Conservation (phyloP, 2,329 filamentous ascomycete species). For the Thelonectria blattea region DNA sequence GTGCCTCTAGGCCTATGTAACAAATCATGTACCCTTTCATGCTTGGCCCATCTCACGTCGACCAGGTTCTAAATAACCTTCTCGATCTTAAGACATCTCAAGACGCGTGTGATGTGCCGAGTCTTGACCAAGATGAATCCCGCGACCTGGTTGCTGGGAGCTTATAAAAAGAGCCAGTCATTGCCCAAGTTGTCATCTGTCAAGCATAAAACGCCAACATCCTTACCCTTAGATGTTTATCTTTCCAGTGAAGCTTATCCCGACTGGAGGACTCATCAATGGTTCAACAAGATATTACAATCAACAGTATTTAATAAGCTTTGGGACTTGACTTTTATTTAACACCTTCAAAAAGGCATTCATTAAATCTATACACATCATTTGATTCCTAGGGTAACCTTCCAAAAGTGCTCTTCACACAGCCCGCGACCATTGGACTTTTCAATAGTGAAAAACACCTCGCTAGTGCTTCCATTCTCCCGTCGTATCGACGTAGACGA, state of each 20-base stretch:
- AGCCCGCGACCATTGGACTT: not conserved
- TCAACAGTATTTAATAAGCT: too few relatives aligned
- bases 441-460: slow-evolving; percentile 9
- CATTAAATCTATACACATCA: too few relatives aligned
- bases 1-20: not conserved
- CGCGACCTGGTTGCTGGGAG: not conserved
- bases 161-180: not conserved
- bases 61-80: slow-evolving; percentile 9
- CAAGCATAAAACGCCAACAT: not conserved
- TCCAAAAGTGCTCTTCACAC: slow-evolving; percentile 9
- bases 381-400: not conserved
- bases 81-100: not conserved
- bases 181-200: not conserved
- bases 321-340: too few relatives aligned
- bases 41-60: not conserved
- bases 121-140: slow-evolving; percentile 4
- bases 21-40: slow-evolving; percentile 1
- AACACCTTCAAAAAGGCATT: too few relatives aligned
- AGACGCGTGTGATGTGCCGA: not conserved
- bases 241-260: too few relatives aligned
- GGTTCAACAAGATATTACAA: too few relatives aligned
- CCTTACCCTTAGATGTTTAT: not conserved
- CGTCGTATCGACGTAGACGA: not conserved
- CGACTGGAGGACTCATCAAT: too few relatives aligned
- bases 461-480: not conserved